Conservation (phyloP, 2,329 filamentous ascomycete species). For the Diaporthe nobilis region DNA sequence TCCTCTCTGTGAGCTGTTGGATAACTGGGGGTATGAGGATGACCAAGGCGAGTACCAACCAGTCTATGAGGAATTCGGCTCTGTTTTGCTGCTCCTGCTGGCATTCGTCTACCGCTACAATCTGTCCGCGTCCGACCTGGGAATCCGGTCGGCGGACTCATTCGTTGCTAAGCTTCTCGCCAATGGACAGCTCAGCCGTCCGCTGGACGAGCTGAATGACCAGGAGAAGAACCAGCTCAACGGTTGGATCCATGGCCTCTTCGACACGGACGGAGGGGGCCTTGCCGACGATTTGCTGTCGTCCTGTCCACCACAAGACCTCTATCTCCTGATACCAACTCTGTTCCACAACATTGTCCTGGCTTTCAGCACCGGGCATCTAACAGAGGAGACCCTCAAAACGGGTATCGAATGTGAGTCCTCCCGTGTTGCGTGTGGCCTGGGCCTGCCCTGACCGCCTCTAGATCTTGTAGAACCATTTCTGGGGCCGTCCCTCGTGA, state of each 20-base stretch:
- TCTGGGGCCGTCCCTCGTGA: constrained; percentile 82
- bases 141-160: constrained; percentile 70
- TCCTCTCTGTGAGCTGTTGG: constrained; percentile 81
- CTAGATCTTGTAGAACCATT: constrained; percentile 84
- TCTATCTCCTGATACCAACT: constrained; percentile 83
- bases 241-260: constrained; percentile 84
- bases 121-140: constrained; percentile 75
- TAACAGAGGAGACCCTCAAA: constrained; percentile 80
- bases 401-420: constrained; percentile 81
- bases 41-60: constrained; percentile 89
- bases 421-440: background rate
- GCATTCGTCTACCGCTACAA: constrained; percentile 84
- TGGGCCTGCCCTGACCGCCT: constrained; percentile 44
- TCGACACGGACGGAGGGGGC: constrained; percentile 79
- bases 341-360: constrained; percentile 82
- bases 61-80: constrained; percentile 88
- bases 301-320: constrained; percentile 85
- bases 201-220: constrained; percentile 72
- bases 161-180: constrained; percentile 78
- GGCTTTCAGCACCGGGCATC: constrained; percentile 74
- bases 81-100: constrained; percentile 79
- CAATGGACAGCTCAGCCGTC: constrained; percentile 69
- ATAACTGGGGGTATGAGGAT: constrained; percentile 86
- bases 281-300: constrained; percentile 86
- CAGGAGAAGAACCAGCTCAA: constrained; percentile 76